These are phyloP conservation scores for Suillus paluster DNA, from an alignment of 768 basidiomycete species.

Conservation along the genomic window DNA sequence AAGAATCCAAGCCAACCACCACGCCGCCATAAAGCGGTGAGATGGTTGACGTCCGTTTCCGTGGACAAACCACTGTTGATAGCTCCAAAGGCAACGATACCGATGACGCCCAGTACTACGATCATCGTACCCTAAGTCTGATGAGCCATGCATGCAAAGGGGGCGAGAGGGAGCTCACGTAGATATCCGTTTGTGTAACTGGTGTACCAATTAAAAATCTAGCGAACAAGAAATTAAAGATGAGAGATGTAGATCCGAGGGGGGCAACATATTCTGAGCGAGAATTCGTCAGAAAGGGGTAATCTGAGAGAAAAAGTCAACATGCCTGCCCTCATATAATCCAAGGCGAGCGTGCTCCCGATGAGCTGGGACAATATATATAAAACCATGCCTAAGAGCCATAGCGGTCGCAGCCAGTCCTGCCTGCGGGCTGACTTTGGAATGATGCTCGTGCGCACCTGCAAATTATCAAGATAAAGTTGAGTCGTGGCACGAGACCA, in stretches of 20 bases:
- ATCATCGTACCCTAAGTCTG: slow-evolving; percentile 71
- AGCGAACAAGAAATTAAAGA: slow-evolving; percentile 97
- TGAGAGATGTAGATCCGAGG: slow-evolving; percentile 88
- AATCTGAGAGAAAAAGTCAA: slow-evolving; percentile 8
- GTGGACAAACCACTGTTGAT: slow-evolving; percentile 79
- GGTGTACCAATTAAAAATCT: slow-evolving; percentile 86
- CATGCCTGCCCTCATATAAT: slow-evolving; percentile 85
- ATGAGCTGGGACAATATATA: slow-evolving; percentile 92
- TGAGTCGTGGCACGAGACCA: slow-evolving; percentile 15
- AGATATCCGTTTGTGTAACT: slow-evolving; percentile 82
- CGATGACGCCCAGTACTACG: slow-evolving; percentile 83
- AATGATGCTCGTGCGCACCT: slow-evolving; percentile 75
- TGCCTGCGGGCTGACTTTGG: slow-evolving; percentile 75
- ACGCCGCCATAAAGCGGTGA: slow-evolving; percentile 86
- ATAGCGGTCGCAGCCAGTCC: slow-evolving; percentile 85
- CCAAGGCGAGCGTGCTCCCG: slow-evolving; percentile 84
- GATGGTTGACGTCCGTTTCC: slow-evolving; percentile 73
- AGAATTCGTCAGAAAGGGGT: slow-evolving; percentile 18
- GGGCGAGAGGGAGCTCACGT: slow-evolving; percentile 49
- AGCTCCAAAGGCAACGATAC: slow-evolving; percentile 86
- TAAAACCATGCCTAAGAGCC: slow-evolving; percentile 91
- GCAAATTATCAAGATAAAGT: slow-evolving; percentile 6
- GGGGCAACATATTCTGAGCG: slow-evolving; percentile 91
- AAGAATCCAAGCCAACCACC: slow-evolving; percentile 92
- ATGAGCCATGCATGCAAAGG: slow-evolving; percentile 8